These are phyloP conservation scores for Camelina neglecta DNA, from an alignment of 345 rosid genomes.

Conservation along the genomic window DNA sequence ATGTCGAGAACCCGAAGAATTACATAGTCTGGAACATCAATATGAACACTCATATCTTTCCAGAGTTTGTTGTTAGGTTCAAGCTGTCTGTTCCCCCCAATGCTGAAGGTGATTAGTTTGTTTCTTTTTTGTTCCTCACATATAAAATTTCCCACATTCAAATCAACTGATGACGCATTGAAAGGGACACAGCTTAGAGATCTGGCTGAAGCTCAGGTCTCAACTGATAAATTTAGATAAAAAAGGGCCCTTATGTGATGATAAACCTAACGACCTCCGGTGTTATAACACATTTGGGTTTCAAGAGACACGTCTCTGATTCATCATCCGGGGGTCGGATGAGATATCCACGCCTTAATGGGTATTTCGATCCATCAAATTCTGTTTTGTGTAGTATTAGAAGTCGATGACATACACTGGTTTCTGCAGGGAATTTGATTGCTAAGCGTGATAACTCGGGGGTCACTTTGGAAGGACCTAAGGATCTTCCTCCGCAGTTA, in stretches of 20 bases:
- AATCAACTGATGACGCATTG: slow-evolving; percentile 49
- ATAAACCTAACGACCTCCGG: slow-evolving; percentile 49
- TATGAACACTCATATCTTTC: slow-evolving; percentile 77
- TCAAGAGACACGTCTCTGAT: slow-evolving; percentile 48
- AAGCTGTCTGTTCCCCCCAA: slow-evolving; percentile 54
- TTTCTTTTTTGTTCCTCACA: slow-evolving; percentile 18
- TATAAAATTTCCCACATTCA: background rate
- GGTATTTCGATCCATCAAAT: slow-evolving; percentile 44
- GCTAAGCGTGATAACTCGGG: slow-evolving; percentile 63
- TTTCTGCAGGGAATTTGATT: slow-evolving; percentile 55
- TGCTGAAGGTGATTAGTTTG: slow-evolving; percentile 72
- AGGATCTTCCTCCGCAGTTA: slow-evolving; percentile 30
- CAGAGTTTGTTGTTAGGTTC: slow-evolving; percentile 93
- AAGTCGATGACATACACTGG: slow-evolving; percentile 49
- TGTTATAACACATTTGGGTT: slow-evolving; percentile 47
- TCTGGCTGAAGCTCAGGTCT: slow-evolving; percentile 50
- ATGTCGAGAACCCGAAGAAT: slow-evolving; percentile 64
- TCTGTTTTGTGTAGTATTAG: slow-evolving; percentile 18
- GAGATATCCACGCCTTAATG: slow-evolving; percentile 48
- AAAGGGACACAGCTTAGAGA: slow-evolving; percentile 48
- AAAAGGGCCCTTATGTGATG: slow-evolving; percentile 46
- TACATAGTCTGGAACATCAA: slow-evolving; percentile 86
- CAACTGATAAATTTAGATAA: slow-evolving; percentile 28
- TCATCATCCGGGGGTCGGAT: slow-evolving; percentile 52
- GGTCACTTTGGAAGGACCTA: slow-evolving; percentile 53